Evolutionary conservation across 2,329 filamentous ascomycete genomes (phyloP).

Genomic region (Lasiodiplodia gonubiensis): DNA sequence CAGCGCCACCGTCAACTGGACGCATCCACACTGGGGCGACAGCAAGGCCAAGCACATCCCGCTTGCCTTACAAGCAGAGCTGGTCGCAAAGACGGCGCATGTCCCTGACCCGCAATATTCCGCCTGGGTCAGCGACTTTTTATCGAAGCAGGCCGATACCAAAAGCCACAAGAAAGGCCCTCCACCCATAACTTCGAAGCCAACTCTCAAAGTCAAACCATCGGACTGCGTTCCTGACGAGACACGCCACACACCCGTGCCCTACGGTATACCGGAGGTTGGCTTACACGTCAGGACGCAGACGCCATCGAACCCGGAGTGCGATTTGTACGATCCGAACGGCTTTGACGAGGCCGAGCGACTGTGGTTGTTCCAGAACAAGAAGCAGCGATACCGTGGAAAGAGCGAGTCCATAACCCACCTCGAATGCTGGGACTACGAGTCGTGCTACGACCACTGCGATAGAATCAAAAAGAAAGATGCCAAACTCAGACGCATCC

Average conservation of each 20-base stretch:
- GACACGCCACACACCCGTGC: background rate
- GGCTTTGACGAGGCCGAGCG: background rate
- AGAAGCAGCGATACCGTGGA: background rate
- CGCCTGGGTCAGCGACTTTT: background rate
- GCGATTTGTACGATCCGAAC: background rate
- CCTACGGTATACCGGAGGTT: background rate
- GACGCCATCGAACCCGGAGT: background rate
- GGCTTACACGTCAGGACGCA: background rate
- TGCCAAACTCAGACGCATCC: background rate
- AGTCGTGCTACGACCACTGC: conserved; percentile 16
- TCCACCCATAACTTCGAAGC: too few relatives aligned
- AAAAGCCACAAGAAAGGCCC: too few relatives aligned
- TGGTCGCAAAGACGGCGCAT: too few relatives aligned
- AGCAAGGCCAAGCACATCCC: background rate
- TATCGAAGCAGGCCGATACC: too few relatives aligned
- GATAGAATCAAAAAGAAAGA: background rate
- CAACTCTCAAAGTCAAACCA: too few relatives aligned
- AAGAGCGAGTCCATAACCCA: background rate
- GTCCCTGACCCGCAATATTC: background rate
- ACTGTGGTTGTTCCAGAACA: conserved; percentile 5
- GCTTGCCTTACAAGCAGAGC: background rate
- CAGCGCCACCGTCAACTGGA: background rate
- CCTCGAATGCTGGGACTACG: conserved; percentile 1
- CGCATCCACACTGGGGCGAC: background rate
- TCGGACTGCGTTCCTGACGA: background rate